These are phyloP conservation scores for Wickerhamomyces hampshirensis DNA, from an alignment of 805 yeast genomes.

Conservation along the genomic window DNA sequence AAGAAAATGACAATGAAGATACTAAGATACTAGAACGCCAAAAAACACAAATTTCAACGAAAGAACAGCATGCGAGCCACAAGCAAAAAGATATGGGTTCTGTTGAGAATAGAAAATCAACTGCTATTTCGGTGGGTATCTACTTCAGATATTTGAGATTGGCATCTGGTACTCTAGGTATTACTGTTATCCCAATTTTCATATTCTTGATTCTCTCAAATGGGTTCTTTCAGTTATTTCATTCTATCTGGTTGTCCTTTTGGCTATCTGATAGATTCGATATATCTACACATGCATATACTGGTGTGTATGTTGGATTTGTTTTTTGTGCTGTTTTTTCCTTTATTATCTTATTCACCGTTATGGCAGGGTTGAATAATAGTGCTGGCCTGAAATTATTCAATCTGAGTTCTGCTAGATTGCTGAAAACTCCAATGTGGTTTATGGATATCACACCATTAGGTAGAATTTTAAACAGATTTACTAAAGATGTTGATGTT, in stretches of 20 bases:
- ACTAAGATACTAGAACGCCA: slow-evolving; percentile 22
- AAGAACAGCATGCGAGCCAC: slow-evolving; percentile 24
- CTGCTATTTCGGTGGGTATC: slow-evolving; percentile 25
- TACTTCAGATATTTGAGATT: slow-evolving; percentile 37
- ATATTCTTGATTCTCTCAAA: slow-evolving; percentile 24
- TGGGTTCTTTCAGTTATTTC: slow-evolving; percentile 50
- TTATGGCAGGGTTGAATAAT: slow-evolving; percentile 48
- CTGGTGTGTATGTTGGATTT: slow-evolving; percentile 59
- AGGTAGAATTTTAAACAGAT: slow-evolving; percentile 79
- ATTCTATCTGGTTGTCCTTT: slow-evolving; percentile 72
- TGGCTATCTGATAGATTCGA: slow-evolving; percentile 60
- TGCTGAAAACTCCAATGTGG: slow-evolving; percentile 74
- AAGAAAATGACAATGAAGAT: slow-evolving; percentile 25
- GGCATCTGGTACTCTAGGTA: slow-evolving; percentile 42
- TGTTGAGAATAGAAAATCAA: slow-evolving; percentile 17
- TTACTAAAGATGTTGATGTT: slow-evolving; percentile 81
- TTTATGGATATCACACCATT: slow-evolving; percentile 82
- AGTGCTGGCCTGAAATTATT: slow-evolving; percentile 54
- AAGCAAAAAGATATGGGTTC: slow-evolving; percentile 15
- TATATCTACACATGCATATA: slow-evolving; percentile 45
- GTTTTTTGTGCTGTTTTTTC: slow-evolving; percentile 43
- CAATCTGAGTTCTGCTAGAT: slow-evolving; percentile 46
- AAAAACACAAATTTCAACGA: slow-evolving; percentile 19
- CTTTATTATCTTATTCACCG: slow-evolving; percentile 47
- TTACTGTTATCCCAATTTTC: slow-evolving; percentile 26